phyloP scores from a whole-genome alignment of 805 yeast species.

The Candida gorgasii region DNA sequence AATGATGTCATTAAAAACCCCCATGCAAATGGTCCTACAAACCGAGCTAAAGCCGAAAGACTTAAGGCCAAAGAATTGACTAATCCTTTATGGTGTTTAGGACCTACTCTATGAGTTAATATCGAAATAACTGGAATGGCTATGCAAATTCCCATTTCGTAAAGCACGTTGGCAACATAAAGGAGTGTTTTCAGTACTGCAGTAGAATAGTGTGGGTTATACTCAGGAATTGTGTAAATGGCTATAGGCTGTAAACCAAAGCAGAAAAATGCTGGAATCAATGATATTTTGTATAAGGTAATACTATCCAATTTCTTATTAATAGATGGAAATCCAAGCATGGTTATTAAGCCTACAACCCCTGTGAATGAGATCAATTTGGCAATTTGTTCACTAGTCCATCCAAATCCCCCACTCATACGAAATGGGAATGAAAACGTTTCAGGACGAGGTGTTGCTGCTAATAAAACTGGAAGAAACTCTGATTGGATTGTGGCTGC shows the following conservation, averaged over 20 bases:
- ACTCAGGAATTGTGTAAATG: constrained; percentile 39
- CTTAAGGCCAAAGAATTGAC: constrained; percentile 58
- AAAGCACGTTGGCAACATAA: constrained; percentile 24
- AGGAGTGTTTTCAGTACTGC: constrained; percentile 21
- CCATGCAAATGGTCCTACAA: constrained; percentile 56
- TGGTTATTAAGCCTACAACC: constrained; percentile 24
- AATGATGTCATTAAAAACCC: constrained; percentile 40
- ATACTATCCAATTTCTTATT: constrained; percentile 27
- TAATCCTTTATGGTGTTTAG: constrained; percentile 53
- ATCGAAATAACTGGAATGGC: constrained; percentile 53
- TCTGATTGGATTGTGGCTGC: constrained; percentile 32
- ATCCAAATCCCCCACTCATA: constrained; percentile 36
- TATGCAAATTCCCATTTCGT: constrained; percentile 42
- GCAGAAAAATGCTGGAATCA: constrained; percentile 45
- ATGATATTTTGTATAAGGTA: not conserved
- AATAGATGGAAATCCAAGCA: constrained; percentile 31
- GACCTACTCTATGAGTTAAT: constrained; percentile 54
- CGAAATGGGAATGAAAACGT: constrained; percentile 28
- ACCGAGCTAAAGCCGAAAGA: constrained; percentile 53
- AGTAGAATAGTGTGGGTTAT: constrained; percentile 25
- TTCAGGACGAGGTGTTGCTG: constrained; percentile 10
- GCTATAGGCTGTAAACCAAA: constrained; percentile 41
- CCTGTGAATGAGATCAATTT: constrained; percentile 36
- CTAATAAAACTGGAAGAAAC: constrained; percentile 32
- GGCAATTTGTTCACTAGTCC: constrained; percentile 28